These are phyloP conservation scores for Globisporangium heterothallicum DNA, from an alignment of 352 stramenopile species.

Conservation along the genomic window DNA sequence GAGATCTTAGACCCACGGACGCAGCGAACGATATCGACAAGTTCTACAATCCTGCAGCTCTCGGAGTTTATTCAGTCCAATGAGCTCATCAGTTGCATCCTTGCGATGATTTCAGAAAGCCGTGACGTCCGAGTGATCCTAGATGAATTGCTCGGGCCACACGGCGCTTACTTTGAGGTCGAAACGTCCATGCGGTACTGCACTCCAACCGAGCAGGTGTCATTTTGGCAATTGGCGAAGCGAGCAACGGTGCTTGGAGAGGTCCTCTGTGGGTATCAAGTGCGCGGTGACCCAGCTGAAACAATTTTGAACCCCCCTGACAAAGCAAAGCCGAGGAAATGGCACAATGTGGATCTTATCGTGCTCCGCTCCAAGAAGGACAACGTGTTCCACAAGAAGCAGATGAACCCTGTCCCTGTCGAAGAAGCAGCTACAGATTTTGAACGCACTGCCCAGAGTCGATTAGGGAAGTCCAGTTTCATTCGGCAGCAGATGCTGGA, in stretches of 20 bases:
- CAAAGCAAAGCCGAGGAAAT: slow-evolving; percentile 42
- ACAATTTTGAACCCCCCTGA: slow-evolving; percentile 69
- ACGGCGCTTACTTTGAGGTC: slow-evolving; percentile 73
- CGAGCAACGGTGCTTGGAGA: slow-evolving; percentile 49
- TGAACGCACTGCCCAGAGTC: slow-evolving; percentile 42
- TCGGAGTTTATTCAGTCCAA: slow-evolving; percentile 89
- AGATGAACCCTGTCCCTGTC: background rate
- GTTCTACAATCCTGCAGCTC: slow-evolving; percentile 58
- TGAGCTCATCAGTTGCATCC: slow-evolving; percentile 76
- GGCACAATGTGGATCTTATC: slow-evolving; percentile 60
- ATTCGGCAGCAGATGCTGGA: slow-evolving; percentile 44
- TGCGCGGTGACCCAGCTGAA: slow-evolving; percentile 31
- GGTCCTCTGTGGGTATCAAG: slow-evolving; percentile 77
- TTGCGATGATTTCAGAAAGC: slow-evolving; percentile 87
- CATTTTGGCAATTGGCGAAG: slow-evolving; percentile 79
- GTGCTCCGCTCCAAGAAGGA: slow-evolving; percentile 42
- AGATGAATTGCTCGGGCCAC: slow-evolving; percentile 63
- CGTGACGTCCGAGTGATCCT: slow-evolving; percentile 78
- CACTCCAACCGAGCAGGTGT: slow-evolving; percentile 36
- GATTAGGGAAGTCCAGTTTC: slow-evolving; percentile 43
- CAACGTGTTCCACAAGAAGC: slow-evolving; percentile 20
- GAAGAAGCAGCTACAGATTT: slow-evolving; percentile 24
- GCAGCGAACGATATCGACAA: slow-evolving; percentile 76
- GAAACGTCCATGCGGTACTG: slow-evolving; percentile 60
- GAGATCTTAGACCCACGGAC: slow-evolving; percentile 87